Conservation (phyloP, 352 stramenopile species). For the Phytophthora macrochlamydospora region DNA sequence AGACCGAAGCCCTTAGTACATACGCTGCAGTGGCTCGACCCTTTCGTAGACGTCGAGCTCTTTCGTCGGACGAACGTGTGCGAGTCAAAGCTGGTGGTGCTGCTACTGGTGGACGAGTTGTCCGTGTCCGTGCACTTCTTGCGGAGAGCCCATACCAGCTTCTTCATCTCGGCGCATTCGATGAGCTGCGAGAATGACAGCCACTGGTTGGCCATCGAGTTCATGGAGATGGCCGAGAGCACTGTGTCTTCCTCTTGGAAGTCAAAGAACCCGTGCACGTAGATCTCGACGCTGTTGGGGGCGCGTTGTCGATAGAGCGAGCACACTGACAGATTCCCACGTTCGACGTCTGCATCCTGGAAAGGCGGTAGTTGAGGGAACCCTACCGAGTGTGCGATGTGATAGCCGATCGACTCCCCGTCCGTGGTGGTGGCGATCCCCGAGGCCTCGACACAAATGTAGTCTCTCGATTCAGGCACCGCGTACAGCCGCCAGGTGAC, state of each 20-base stretch:
- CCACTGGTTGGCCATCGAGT: slow-evolving; percentile 38
- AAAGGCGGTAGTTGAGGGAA: slow-evolving; percentile 46
- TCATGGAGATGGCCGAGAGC: slow-evolving; percentile 30
- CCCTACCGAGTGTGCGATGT: slow-evolving; percentile 52
- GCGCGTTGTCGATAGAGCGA: slow-evolving; percentile 29
- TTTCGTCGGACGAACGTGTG: slow-evolving; percentile 7
- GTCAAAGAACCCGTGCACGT: slow-evolving; percentile 35
- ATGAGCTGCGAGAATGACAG: slow-evolving; percentile 32
- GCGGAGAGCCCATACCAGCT: slow-evolving; percentile 32
- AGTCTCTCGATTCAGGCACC: slow-evolving; percentile 37
- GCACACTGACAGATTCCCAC: slow-evolving; percentile 38
- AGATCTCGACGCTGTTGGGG: slow-evolving; percentile 28
- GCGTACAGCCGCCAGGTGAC: slow-evolving; percentile 41
- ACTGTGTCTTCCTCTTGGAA: slow-evolving; percentile 31
- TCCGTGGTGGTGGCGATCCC: slow-evolving; percentile 23
- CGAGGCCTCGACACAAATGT: slow-evolving; percentile 47
- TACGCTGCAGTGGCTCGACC: slow-evolving; percentile 17
- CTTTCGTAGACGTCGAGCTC: slow-evolving; percentile 1
- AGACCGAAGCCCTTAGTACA: slow-evolving; percentile 32
- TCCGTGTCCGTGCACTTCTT: slow-evolving; percentile 21
- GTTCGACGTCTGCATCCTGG: slow-evolving; percentile 26
- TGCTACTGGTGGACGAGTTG: slow-evolving; percentile 8
- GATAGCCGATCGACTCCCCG: slow-evolving; percentile 43
- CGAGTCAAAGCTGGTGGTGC: slow-evolving; percentile 16
- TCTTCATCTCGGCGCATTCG: slow-evolving; percentile 33